Percentiles rank a stretch among this genome's conserved stretches.
Conservation (phyloP, 371 early-diverging fungal genomes). For the Mortierella sp. region DNA sequence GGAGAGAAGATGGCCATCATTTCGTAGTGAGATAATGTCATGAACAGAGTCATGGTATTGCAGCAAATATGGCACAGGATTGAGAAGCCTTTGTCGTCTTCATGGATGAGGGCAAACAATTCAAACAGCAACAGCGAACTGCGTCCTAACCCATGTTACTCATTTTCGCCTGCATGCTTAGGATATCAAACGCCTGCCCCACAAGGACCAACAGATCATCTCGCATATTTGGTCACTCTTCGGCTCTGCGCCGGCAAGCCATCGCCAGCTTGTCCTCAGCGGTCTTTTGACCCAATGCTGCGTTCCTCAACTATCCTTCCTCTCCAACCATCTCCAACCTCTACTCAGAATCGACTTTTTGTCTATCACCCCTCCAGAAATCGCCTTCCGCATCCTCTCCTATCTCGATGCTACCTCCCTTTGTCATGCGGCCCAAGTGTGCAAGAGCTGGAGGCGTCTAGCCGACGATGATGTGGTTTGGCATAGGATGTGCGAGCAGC, state of each 20-base stretch:
- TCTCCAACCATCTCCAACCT: slow-evolving; percentile 76
- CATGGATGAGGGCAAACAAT: too few species aligned
- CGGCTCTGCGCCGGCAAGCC: slow-evolving; percentile 60
- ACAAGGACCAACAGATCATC: slow-evolving; percentile 61
- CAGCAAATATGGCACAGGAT: too few species aligned
- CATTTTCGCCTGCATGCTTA: slow-evolving; percentile 6
- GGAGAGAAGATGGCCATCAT: too few species aligned
- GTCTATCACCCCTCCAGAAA: slow-evolving; percentile 80
- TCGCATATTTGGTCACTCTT: slow-evolving; percentile 67
- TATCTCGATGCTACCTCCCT: slow-evolving; percentile 92
- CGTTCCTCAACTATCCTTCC: slow-evolving; percentile 79
- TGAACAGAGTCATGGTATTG: too few species aligned
- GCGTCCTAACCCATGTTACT: neutral
- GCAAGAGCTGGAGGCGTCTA: slow-evolving; percentile 80
- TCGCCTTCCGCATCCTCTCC: slow-evolving; percentile 84
- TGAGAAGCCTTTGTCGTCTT: too few species aligned
- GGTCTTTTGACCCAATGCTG: slow-evolving; percentile 69
- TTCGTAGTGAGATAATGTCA: too few species aligned
- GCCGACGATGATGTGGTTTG: slow-evolving; percentile 94
- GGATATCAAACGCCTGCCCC: slow-evolving; percentile 55
- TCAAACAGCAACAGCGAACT: too few species aligned
- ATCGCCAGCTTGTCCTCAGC: slow-evolving; percentile 71
- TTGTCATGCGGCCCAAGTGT: slow-evolving; percentile 93
- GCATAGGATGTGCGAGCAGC: slow-evolving; percentile 97
- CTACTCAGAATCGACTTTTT: slow-evolving; percentile 88